These are phyloP conservation scores for Talaromyces sp. DNA, from an alignment of 2,329 filamentous ascomycete genomes.

Conservation along the genomic window DNA sequence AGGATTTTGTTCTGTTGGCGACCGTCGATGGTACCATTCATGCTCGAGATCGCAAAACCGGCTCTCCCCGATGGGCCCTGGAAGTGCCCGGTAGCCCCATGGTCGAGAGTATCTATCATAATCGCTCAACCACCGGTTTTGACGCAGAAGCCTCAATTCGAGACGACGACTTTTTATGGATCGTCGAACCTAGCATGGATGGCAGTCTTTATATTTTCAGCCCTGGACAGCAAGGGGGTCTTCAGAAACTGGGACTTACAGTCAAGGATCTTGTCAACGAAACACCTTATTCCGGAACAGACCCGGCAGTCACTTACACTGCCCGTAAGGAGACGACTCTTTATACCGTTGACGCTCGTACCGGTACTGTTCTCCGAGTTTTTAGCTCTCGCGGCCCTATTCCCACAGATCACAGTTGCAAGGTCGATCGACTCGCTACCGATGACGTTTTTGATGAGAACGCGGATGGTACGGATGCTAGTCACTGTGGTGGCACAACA, in stretches of 20 bases:
- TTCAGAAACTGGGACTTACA: slow-evolving; percentile 46
- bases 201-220: slow-evolving; percentile 83
- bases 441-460: slow-evolving; percentile 50
- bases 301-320: slow-evolving; percentile 78
- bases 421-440: slow-evolving; percentile 47
- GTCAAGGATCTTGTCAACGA: slow-evolving; percentile 80
- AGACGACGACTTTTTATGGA: slow-evolving; percentile 87
- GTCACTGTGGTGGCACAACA: slow-evolving; percentile 59
- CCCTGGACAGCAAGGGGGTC: slow-evolving; percentile 52
- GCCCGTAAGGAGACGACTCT: slow-evolving; percentile 87
- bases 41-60: slow-evolving; percentile 82
- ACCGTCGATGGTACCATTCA: slow-evolving; percentile 97
- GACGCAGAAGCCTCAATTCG: slow-evolving; percentile 46
- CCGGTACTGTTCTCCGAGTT: slow-evolving; percentile 73
- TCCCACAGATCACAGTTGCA: slow-evolving; percentile 68
- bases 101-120: slow-evolving; percentile 83
- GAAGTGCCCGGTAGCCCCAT: slow-evolving; percentile 73
- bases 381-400: slow-evolving; percentile 72
- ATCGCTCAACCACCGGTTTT: slow-evolving; percentile 48
- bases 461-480: slow-evolving; percentile 45
- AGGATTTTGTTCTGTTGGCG: slow-evolving; percentile 99
- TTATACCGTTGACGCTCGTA: slow-evolving; percentile 82
- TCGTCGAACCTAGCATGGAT: slow-evolving; percentile 84
- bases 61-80: slow-evolving; percentile 78
- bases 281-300: slow-evolving; percentile 67